These are phyloP conservation scores for Calonectria henricotiae DNA, from an alignment of 2,329 filamentous ascomycete genomes.

Conservation along the genomic window DNA sequence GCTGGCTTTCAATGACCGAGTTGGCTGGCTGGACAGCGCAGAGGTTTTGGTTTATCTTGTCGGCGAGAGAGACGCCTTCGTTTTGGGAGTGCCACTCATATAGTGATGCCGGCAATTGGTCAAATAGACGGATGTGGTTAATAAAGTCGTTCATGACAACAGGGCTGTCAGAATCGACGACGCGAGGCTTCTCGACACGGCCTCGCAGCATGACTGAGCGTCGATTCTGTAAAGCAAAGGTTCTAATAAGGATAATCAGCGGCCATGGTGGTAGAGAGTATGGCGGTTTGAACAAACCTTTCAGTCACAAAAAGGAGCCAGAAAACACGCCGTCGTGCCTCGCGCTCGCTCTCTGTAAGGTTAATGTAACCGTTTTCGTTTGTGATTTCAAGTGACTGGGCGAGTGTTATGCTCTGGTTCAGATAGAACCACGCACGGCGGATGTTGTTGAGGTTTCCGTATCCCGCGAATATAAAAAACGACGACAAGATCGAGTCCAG, in stretches of 20 bases:
- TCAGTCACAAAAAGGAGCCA: slow-evolving; percentile 59
- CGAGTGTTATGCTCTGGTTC: slow-evolving; percentile 55
- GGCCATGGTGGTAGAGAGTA: not conserved
- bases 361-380: slow-evolving; percentile 50
- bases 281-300: slow-evolving; percentile 36
- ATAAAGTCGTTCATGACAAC: slow-evolving; percentile 57
- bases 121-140: slow-evolving; percentile 55
- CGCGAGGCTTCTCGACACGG: slow-evolving; percentile 53
- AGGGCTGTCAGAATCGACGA: slow-evolving; percentile 55
- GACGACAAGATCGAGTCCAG: slow-evolving; percentile 54
- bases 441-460: slow-evolving; percentile 53
- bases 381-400: slow-evolving; percentile 51
- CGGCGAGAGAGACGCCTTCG: slow-evolving; percentile 48
- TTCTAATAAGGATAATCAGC: slow-evolving; percentile 40
- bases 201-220: slow-evolving; percentile 53
- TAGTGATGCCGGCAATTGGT: slow-evolving; percentile 51
- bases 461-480: slow-evolving; percentile 55
- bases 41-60: slow-evolving; percentile 51
- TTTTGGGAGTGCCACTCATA: slow-evolving; percentile 54
- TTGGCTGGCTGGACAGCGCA: slow-evolving; percentile 51
- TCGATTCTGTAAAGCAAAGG: slow-evolving; percentile 55
- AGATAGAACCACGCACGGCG: slow-evolving; percentile 56
- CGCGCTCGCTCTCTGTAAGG: slow-evolving; percentile 46
- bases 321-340: slow-evolving; percentile 54
- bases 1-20: slow-evolving; percentile 55